phyloP scores from a whole-genome alignment of 495 filamentous ascomycete genomes.

The Trichocladium uniseriatum region DNA sequence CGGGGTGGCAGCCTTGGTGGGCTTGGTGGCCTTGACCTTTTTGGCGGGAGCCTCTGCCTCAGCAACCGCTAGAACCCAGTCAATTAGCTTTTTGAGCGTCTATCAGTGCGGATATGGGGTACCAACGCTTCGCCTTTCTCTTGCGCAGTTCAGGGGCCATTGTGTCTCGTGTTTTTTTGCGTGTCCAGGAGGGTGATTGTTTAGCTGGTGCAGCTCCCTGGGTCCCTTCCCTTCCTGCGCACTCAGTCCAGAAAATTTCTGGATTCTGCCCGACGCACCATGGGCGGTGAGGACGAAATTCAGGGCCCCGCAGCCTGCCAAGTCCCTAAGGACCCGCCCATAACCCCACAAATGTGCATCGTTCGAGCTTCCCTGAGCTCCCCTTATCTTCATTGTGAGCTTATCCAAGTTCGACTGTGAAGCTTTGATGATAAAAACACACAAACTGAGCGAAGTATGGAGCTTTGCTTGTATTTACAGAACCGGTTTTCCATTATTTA shows the following conservation, averaged over 20 bases:
- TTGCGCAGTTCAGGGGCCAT: conserved; percentile 64
- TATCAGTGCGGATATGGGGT: background rate
- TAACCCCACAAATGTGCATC: no score
- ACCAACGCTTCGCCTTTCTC: conserved; percentile 66
- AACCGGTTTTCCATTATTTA: no score
- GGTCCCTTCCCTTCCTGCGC: conserved; percentile 45
- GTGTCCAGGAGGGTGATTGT: conserved; percentile 15
- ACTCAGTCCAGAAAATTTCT: conserved; percentile 18
- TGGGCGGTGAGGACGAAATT: conserved; percentile 8
- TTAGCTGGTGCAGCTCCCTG: background rate
- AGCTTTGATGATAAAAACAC: no score
- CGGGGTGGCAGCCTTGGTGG: conserved; percentile 7
- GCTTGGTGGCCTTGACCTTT: conserved; percentile 42
- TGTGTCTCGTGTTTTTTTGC: conserved; percentile 9
- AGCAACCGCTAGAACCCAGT: conserved; percentile 25
- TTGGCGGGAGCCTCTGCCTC: conserved; percentile 48
- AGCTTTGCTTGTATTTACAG: no score
- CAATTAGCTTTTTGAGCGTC: conserved; percentile 17
- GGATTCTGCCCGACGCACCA: conserved; percentile 13
- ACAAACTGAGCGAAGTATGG: no score
- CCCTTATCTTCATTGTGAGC: no score
- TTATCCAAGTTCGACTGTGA: no score
- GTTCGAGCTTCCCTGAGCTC: no score
- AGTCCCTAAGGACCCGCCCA: no score
- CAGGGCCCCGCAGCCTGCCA: no score